phyloP scores from a whole-genome alignment of 2,329 filamentous ascomycete species.

The Fusarium sp. region DNA sequence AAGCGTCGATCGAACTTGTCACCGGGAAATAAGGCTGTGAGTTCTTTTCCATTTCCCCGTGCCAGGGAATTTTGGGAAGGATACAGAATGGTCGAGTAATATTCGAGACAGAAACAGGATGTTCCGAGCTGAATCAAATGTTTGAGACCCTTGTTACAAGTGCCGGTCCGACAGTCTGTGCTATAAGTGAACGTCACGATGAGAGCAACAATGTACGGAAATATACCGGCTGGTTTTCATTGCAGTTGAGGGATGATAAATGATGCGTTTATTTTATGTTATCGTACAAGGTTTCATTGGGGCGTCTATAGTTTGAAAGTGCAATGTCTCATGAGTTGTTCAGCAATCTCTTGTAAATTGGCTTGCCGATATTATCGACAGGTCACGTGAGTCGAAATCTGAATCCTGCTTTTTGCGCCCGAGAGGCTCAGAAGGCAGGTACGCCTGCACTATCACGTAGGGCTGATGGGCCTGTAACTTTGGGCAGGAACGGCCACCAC shows the following conservation, averaged over 20 bases:
- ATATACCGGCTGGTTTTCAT: background rate
- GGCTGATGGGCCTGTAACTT: background rate
- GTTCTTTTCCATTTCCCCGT: background rate
- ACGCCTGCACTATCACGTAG: background rate
- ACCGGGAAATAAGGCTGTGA: background rate
- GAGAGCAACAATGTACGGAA: background rate
- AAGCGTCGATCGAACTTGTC: background rate
- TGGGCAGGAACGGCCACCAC: background rate
- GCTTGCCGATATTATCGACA: background rate
- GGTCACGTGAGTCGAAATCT: conserved; percentile 21
- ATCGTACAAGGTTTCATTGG: background rate
- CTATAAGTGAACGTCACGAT: background rate
- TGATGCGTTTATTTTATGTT: background rate
- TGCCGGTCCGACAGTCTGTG: background rate
- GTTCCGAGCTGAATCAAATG: background rate
- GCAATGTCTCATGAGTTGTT: background rate
- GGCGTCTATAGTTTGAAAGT: too few relatives aligned
- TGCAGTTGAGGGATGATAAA: background rate
- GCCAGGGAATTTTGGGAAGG: background rate
- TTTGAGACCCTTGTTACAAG: background rate
- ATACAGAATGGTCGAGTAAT: background rate
- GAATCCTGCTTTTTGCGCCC: background rate
- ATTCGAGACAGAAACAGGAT: background rate
- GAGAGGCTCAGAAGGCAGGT: background rate
- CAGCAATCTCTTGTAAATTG: too few relatives aligned